phyloP scores from a whole-genome alignment of 441 rosid species.

The Corymbia citriodora region DNA sequence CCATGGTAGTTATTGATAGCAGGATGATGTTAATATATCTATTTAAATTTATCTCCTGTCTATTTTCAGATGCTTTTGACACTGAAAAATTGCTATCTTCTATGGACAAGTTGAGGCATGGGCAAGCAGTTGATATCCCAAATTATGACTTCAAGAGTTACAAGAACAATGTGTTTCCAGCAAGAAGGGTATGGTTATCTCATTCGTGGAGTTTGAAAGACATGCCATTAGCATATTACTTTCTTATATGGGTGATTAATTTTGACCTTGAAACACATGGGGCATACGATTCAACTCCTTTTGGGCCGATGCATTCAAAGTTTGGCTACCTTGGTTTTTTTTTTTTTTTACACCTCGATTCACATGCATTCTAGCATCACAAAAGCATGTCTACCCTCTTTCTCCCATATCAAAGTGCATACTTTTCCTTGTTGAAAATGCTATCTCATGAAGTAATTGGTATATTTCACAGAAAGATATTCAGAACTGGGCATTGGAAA shows the following conservation, averaged over 20 bases:
- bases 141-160: conserved; percentile 93
- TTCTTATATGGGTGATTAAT: not conserved
- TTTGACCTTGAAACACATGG: not conserved
- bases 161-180: conserved; percentile 64
- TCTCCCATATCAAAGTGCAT: not conserved
- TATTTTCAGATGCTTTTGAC: conserved; percentile 85
- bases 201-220: not conserved
- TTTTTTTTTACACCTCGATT: not conserved
- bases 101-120: conserved; percentile 88
- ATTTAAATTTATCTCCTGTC: conserved; percentile 9
- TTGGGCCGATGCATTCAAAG: not conserved
- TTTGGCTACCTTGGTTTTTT: not conserved
- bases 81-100: conserved; percentile 65
- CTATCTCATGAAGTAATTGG: not conserved
- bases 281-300: not conserved
- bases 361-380: not conserved
- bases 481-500: not conserved
- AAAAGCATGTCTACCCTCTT: not conserved
- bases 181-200: conserved; percentile 66
- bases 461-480: not conserved
- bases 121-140: conserved; percentile 90
- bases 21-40: not conserved
- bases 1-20: not conserved
- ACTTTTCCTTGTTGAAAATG: not conserved
- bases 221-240: not conserved